Evolutionary conservation across 495 filamentous ascomycete genomes (phyloP), one percentile per base, ranked within the genome.

Genomic region (Mycothermus thermophilus): DNA sequence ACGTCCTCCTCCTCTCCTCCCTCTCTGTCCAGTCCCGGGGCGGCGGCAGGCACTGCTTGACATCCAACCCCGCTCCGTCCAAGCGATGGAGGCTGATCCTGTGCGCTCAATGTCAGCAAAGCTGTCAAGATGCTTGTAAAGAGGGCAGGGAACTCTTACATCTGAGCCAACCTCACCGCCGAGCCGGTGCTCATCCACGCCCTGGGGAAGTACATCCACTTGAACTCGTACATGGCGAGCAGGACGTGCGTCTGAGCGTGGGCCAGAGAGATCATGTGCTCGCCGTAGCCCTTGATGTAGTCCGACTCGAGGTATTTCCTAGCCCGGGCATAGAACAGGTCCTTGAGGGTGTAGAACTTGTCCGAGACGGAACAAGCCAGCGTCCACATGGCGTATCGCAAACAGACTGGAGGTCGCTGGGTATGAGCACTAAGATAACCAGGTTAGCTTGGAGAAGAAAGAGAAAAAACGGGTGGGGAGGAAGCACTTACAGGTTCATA

Each of bases 121-220:
- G n/a, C n/a, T n/a, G n/a, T n/a, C n/a, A n/a, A n/a, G n/a, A n/a
- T n/a, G n/a, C n/a, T n/a, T n/a, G n/a, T n/a, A n/a, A n/a, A n/a
- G n/a, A 4, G 8, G 3, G 14, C 1, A 3, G 13, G 2, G 4
- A 25, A 14, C 21, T 35, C 59, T 48, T 44, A 61, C 92, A 96
- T 96, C 42, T 92, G 74, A 27, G 70, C 68, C 37, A 94, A 54
- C 38, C 90, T 66, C 10, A 77, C 71, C 2, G 77, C 79, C 33
- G 82, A 70, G 11, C 88, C 92, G 8, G 80, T 75, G 37, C 81
- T 94, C 58, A 95, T 70, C 90, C 90, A 99, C 3, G 92, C 92
- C 26, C 92, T 66, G 2, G 90, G 90, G 44, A 99, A 99, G 54
- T 83, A 93, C 82, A 99, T 95, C 70, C 82, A 79, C 58, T 86